Evolutionary conservation across 179 eudicot genomes (phyloP), one percentile per base, ranked within the genome.

Genomic region (Sideroxylon spinosum): DNA sequence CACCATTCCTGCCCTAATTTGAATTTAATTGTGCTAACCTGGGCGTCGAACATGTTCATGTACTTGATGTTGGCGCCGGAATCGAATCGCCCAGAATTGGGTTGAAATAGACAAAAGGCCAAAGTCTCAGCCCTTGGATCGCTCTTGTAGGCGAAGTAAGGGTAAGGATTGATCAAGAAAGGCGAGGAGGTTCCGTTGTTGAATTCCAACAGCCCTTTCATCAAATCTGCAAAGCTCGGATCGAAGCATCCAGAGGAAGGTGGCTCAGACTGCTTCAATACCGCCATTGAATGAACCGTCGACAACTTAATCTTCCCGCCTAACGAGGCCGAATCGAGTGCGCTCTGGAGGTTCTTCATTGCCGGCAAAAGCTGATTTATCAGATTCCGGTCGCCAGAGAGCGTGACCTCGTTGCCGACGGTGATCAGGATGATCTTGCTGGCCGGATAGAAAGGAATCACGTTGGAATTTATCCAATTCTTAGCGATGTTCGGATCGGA

Each of bases 31-130:
- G 2, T 14, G 16, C 56, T 52, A 14, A 92, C 99, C 97, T 93
- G 99, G 26, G 99, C 99, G 78, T 95, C 99, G 48, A 93, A 95
- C 98, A 95, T 93, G 88, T 92, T 95, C 81, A 80, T 92, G 82
- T 95, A 95, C 87, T 91, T 93, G 83, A 95, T 91, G 37, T 86
- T 86, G 48, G 88, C 87, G 49, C 90, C 89, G 0, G 93, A 76
- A 69, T 95, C 99, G 14, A 90, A 80, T 62, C 97, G 91, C 0
- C 98, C 99, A 0, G 92, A 82, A 72, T 95, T 95, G 0, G 98
- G 96, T 75, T 93, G 91, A 82, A 95, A 95, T 81, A 95, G 78
- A 78, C 98, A 93, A 81, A 90, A 95, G 19, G 95, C 92, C 67
- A 93, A 81, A 3, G 99, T 93, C 25, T 92, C 98, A 0, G 97